These are phyloP conservation scores for Iberis pinnata DNA, from an alignment of 345 rosid genomes.

Conservation along the genomic window DNA sequence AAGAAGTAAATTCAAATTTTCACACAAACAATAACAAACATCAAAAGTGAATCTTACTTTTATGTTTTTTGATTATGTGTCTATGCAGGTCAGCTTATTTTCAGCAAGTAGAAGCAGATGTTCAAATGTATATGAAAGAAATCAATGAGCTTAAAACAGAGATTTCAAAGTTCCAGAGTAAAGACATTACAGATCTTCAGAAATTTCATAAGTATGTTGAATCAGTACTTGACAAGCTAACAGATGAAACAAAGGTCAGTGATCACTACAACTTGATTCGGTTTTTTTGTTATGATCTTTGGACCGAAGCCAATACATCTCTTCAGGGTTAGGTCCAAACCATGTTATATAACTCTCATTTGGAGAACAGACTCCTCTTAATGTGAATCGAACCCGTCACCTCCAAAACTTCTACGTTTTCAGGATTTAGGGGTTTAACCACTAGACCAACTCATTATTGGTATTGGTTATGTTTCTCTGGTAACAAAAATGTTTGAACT, in stretches of 20 bases:
- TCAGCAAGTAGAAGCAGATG: slow-evolving; percentile 83
- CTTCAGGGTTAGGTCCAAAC: no score
- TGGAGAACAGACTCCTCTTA: no score
- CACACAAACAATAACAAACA: neutral
- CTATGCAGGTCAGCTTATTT: slow-evolving; percentile 69
- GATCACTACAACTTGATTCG: slow-evolving; percentile 31
- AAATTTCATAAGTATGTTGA: slow-evolving; percentile 61
- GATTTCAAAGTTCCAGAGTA: slow-evolving; percentile 50
- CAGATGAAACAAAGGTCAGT: slow-evolving; percentile 83
- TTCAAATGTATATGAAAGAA: slow-evolving; percentile 44
- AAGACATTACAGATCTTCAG: slow-evolving; percentile 61
- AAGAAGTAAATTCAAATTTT: slow-evolving; percentile 40
- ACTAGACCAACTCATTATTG: no score
- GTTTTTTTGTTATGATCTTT: no score
- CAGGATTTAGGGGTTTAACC: no score
- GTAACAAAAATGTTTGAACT: slow-evolving; percentile 2
- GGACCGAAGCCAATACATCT: no score
- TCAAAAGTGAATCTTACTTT: slow-evolving; percentile 12
- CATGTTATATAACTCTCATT: no score
- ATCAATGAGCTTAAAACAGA: slow-evolving; percentile 50
- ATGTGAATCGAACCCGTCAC: no score
- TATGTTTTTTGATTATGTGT: neutral
- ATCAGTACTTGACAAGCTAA: slow-evolving; percentile 63
- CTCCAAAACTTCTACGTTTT: no score
- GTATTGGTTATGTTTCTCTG: neutral